Base-by-base conservation (phyloP, 192 early-diverging fungal genomes). In the Linnemannia elongata region DNA sequence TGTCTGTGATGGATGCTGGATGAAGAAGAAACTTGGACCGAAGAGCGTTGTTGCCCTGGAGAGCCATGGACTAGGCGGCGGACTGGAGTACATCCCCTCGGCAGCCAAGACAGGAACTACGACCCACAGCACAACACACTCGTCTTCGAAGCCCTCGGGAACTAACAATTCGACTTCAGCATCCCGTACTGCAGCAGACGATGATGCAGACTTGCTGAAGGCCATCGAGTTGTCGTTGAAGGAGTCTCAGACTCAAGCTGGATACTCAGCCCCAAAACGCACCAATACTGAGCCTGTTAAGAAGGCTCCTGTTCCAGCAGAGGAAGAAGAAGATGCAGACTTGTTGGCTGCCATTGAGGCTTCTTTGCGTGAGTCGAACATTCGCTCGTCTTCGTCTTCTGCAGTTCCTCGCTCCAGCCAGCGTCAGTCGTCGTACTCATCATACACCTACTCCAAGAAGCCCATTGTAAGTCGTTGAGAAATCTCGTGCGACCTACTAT, bases 171-270 rank as follows among this genome's bases (percentile, higher is more conserved):
- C 47, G 72, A 54, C 79, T 75, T 47, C 38, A 35, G 38, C 76
- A 63, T n/a, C 77, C 13, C 72, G 36, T 66, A 63, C 82, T 74
- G 39, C 73, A 69, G 71, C 82, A n/a, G 54, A 77, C 69, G 95
- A 97, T 22, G 97, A 99, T 82, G 97, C 93, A 45, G 98, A 99
- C 81, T 81, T 99, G 47, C 95, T 96, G 87, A 94, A 93, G 39
- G 98, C 98, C 0, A 99, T 99, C 82, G 97, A 96, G 76, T 91
- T 97, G 44, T 98, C 97, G 0, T 82, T 99, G 52, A 94, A 97
- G 80, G 96, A 97, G 72, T 82, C 92, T 49, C 92, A 93, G 78
- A 92, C 41, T 72, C 92, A 82, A 52, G 93, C 89, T 73, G 90
- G 91, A 33, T 91, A 91, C 74, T 83, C 82, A 4, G 82, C 82